Conservation (phyloP, 2,329 filamentous ascomycete species). For the Fusarium cicatricum region DNA sequence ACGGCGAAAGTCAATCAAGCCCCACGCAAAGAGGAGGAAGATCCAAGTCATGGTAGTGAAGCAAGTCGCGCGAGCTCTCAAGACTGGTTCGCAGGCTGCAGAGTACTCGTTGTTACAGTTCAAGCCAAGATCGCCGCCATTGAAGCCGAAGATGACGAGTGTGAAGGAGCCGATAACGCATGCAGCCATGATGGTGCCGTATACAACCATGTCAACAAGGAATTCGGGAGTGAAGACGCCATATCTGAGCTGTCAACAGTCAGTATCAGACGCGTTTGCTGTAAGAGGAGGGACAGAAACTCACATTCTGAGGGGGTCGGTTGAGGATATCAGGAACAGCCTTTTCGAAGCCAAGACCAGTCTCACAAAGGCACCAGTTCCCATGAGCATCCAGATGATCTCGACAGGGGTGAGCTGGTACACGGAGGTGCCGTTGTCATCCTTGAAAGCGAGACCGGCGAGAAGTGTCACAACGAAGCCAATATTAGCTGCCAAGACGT, state of each 20-base stretch:
- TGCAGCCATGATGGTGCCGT: slow-evolving; percentile 70
- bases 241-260: slow-evolving; percentile 44
- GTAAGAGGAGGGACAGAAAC: background rate
- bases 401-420: slow-evolving; percentile 74
- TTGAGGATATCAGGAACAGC: slow-evolving; percentile 72
- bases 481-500: slow-evolving; percentile 69
- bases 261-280: slow-evolving; percentile 42
- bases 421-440: slow-evolving; percentile 67
- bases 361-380: slow-evolving; percentile 74
- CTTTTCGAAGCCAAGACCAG: slow-evolving; percentile 75
- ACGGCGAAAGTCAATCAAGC: slow-evolving; percentile 72
- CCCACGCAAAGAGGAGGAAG: slow-evolving; percentile 74
- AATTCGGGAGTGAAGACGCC: slow-evolving; percentile 73
- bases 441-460: slow-evolving; percentile 74
- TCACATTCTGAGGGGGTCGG: slow-evolving; percentile 60
- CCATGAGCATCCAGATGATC: slow-evolving; percentile 79
- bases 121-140: slow-evolving; percentile 63
- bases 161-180: slow-evolving; percentile 66
- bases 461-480: slow-evolving; percentile 60
- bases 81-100: slow-evolving; percentile 63
- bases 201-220: slow-evolving; percentile 68
- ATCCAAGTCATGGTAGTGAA: slow-evolving; percentile 75
- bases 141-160: slow-evolving; percentile 64
- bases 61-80: slow-evolving; percentile 70
- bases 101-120: slow-evolving; percentile 65